Evolutionary conservation across 1,139 yeast species (phyloP).

Genomic region (Pichia sp.): DNA sequence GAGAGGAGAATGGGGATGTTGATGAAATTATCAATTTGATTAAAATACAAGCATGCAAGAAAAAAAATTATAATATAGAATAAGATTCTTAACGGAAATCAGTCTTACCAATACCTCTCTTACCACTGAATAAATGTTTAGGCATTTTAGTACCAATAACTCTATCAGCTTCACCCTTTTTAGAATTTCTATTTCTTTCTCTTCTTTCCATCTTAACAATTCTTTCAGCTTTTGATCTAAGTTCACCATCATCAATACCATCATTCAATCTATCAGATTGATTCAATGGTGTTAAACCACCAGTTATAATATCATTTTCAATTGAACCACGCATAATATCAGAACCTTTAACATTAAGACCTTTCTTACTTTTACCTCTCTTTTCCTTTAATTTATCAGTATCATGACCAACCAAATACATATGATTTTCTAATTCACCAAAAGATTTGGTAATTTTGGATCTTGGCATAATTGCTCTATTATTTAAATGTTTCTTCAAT

Average conservation of each 20-base stretch:
- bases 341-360: constrained; percentile 51
- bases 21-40: too few species aligned
- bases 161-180: constrained; percentile 95
- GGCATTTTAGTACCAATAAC: constrained; percentile 81
- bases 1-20: too few species aligned
- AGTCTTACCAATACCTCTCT: constrained; percentile 88
- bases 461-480: constrained; percentile 90
- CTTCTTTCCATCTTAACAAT: constrained; percentile 85
- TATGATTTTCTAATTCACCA: constrained; percentile 77
- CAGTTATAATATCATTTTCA: constrained; percentile 16
- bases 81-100: constrained; percentile 50
- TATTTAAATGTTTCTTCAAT: constrained; percentile 79
- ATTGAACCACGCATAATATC: constrained; percentile 51
- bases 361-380: constrained; percentile 28
- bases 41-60: not conserved
- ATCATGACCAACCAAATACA: constrained; percentile 87
- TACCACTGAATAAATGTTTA: constrained; percentile 92
- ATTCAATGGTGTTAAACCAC: constrained; percentile 40
- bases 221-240: constrained; percentile 81
- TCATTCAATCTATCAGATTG: constrained; percentile 81
- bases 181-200: constrained; percentile 86
- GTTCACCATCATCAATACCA: constrained; percentile 80
- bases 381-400: constrained; percentile 50
- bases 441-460: constrained; percentile 74
- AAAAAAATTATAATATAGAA: not conserved